Base-by-base conservation (phyloP, 2,329 filamentous ascomycete genomes). In the Orbilia javanica region DNA sequence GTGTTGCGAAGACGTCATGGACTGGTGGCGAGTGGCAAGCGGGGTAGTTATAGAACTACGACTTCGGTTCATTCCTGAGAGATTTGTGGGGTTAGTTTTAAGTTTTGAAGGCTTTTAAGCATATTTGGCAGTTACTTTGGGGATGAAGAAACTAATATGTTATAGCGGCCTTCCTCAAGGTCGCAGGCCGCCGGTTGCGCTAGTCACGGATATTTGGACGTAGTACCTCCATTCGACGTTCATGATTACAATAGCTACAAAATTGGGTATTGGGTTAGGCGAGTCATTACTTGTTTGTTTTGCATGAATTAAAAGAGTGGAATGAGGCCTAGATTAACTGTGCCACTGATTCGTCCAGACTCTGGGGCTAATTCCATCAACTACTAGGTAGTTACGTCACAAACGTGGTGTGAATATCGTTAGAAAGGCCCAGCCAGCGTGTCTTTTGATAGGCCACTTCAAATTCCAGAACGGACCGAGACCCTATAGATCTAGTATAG, bases 1-100 rank as follows among this genome's bases (percentile, higher is more conserved):
- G 63, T 67, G 64, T 67, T 67, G 64, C 10, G 46, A 18, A 29
- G 34, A 67, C 64, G 64, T 67, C 64, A 67, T 67, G 8, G n/a
- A n/a, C 20, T 18, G 46, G 64, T 52, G 64, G 29, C 46, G 25
- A 50, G 25, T 50, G 3, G 3, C 6, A 36, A 46, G 39, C 60
- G 60, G 22, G 60, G 60, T 64, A n/a, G n/a, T n/a, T n/a, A n/a
- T n/a, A 11, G 22, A 27, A 20, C 63, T 36, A 66, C 63, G 63
- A 66, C 39, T 66, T 20, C 20, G 11, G n/a, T 52, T 50, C 44
- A 18, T 22, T 39, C 22, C n/a, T 20, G 52, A 29, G 52, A 2
- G 20, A 5, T 1, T 29, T 20, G 13, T 34, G 52, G 7, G 20
- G 13, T 1, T 29, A n/a, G 13, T 34, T 27, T 60, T n/a, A n/a